Percentiles rank a stretch among this genome's conserved stretches.
Evolutionary conservation across 345 rosid species (phyloP).

Genomic region (Acer yangbiense): DNA sequence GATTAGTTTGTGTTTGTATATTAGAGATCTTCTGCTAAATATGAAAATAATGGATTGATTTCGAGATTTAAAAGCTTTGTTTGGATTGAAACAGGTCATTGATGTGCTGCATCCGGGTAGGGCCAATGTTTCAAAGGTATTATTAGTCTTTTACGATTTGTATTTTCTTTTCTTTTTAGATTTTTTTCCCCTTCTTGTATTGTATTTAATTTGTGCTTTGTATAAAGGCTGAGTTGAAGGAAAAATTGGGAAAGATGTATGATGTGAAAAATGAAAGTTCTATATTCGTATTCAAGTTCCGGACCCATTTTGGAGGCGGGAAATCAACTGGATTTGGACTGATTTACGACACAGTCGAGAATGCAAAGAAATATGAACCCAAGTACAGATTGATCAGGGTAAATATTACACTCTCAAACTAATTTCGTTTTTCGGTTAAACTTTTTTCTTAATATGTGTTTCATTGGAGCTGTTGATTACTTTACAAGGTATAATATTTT

Average conservation of each 20-base stretch:
- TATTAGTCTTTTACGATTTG: background rate
- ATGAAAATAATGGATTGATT: too few relatives aligned
- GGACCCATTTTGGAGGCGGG: constrained; percentile 83
- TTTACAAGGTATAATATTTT: background rate
- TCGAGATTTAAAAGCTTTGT: background rate
- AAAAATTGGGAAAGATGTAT: constrained; percentile 58
- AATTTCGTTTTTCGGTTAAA: background rate
- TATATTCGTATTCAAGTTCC: constrained; percentile 71
- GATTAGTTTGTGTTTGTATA: background rate
- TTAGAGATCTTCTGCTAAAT: background rate
- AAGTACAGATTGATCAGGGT: constrained; percentile 79
- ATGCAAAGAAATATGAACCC: constrained; percentile 73
- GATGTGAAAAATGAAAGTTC: constrained; percentile 66
- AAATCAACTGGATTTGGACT: constrained; percentile 75
- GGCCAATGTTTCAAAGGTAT: constrained; percentile 72
- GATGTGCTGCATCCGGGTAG: constrained; percentile 82
- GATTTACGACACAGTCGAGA: constrained; percentile 67
- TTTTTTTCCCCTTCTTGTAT: background rate
- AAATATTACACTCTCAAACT: background rate
- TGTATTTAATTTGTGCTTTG: background rate
- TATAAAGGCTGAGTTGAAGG: constrained; percentile 61
- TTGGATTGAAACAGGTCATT: constrained; percentile 42
- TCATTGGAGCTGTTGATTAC: background rate
- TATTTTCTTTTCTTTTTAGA: background rate
- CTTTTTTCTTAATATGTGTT: background rate